phyloP scores from a whole-genome alignment of 805 yeast species.

The Tetrapisispora taiwanensis region DNA sequence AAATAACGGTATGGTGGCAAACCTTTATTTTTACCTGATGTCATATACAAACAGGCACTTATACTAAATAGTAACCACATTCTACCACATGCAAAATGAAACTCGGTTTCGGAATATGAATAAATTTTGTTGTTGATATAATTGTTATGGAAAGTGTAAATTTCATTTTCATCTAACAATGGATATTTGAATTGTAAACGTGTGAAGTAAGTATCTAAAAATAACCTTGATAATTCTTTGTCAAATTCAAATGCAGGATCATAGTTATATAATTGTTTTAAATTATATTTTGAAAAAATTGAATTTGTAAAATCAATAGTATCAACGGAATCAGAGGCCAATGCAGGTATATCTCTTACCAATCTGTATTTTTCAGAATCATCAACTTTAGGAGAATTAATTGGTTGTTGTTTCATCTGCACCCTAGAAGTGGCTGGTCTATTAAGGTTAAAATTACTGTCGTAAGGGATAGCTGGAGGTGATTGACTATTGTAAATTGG shows the following conservation, averaged over 20 bases:
- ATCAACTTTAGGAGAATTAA: neutral
- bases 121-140: constrained; percentile 36
- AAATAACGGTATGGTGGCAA: constrained; percentile 47
- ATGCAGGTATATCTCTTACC: constrained; percentile 7
- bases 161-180: constrained; percentile 42
- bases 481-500: neutral
- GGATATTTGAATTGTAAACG: constrained; percentile 50
- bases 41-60: constrained; percentile 41
- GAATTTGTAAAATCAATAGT: constrained; percentile 33
- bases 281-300: constrained; percentile 37
- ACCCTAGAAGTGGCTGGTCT: neutral
- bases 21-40: constrained; percentile 46
- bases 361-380: neutral
- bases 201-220: constrained; percentile 44
- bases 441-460: neutral
- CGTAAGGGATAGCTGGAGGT: neutral
- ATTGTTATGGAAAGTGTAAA: constrained; percentile 40
- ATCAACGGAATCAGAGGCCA: constrained; percentile 27
- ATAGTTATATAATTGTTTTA: constrained; percentile 34
- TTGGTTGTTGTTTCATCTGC: neutral
- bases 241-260: constrained; percentile 48
- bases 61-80: constrained; percentile 47
- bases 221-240: constrained; percentile 37
- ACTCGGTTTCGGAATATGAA: constrained; percentile 28
- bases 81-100: constrained; percentile 44